Percentiles rank a stretch among this genome's conserved stretches.
Evolutionary conservation across 2,329 filamentous ascomycete species (phyloP).

Genomic region (Phyllosticta citriasiana): DNA sequence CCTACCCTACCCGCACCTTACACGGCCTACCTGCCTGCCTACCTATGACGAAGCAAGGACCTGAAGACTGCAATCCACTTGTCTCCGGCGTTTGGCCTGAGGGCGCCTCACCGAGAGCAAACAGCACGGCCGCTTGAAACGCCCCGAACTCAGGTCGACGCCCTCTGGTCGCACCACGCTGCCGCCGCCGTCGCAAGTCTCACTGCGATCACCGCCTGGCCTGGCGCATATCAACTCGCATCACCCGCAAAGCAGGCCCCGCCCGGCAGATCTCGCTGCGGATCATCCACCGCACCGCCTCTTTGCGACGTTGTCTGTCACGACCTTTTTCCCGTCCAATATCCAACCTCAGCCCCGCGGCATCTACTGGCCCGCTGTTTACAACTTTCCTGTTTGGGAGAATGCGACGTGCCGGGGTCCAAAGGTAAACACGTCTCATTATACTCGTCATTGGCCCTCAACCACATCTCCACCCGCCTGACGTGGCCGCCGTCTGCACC

Average conservation of each 20-base stretch:
- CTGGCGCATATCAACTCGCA: not conserved
- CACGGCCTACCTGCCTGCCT: no score
- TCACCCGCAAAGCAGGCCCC: not conserved
- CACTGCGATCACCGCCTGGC: not conserved
- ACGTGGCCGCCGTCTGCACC: not conserved
- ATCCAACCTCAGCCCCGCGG: not conserved
- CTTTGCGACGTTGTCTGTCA: not conserved
- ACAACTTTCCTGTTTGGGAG: not conserved
- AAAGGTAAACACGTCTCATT: not conserved
- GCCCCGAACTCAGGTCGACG: no score
- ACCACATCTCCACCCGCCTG: not conserved
- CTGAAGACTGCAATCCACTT: not conserved
- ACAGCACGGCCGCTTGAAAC: not conserved
- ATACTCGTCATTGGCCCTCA: not conserved
- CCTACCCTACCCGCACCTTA: no score
- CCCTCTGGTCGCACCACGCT: no score
- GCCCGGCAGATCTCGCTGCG: not conserved
- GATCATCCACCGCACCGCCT: not conserved
- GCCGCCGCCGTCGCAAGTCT: not conserved
- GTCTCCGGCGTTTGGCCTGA: not conserved
- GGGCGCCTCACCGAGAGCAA: not conserved
- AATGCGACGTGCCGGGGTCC: not conserved
- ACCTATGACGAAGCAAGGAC: not conserved
- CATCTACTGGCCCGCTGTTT: not conserved
- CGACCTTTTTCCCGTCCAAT: not conserved